A percentile compares a stretch with the other conserved stretches of the same genome.
phyloP scores from a whole-genome alignment of 345 rosid genomes.

The Ceriops zippeliana region DNA sequence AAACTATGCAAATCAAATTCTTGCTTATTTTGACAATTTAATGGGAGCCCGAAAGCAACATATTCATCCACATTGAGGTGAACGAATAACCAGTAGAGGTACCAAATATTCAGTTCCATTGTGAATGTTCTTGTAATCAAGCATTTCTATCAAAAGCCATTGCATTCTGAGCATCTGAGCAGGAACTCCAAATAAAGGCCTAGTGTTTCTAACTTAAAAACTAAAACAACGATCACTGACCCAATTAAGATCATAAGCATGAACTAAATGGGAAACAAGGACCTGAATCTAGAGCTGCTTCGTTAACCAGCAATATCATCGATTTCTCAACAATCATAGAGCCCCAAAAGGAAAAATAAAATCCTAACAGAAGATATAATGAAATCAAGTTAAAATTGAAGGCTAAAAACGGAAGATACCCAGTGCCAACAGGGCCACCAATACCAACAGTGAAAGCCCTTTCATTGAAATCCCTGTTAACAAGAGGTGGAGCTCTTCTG shows the following conservation, averaged over 20 bases:
- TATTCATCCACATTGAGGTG: background rate
- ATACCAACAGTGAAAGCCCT: conserved; percentile 95
- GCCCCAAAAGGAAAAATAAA: background rate
- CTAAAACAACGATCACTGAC: background rate
- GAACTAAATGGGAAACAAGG: too few species aligned
- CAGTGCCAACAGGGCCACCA: conserved; percentile 97
- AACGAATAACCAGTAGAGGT: background rate
- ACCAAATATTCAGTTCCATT: too few species aligned
- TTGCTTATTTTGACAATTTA: too few species aligned
- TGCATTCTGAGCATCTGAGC: too few species aligned
- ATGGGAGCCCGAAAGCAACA: too few species aligned
- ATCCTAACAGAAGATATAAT: background rate
- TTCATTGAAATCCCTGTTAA: conserved; percentile 68
- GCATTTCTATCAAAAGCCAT: too few species aligned
- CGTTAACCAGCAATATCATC: too few species aligned
- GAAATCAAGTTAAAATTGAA: background rate
- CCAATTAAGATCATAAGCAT: background rate
- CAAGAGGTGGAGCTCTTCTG: conserved; percentile 80
- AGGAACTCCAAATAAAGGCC: too few species aligned
- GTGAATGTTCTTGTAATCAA: too few species aligned
- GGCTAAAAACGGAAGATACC: conserved; percentile 39
- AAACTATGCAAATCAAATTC: too few species aligned
- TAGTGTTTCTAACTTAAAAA: background rate
- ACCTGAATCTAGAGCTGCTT: too few species aligned
- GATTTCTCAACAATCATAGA: background rate